Percentiles rank a stretch among this genome's conserved stretches.
Conservation (phyloP, 108 stramenopile species). For the Cyclostephanos tholiformis region DNA sequence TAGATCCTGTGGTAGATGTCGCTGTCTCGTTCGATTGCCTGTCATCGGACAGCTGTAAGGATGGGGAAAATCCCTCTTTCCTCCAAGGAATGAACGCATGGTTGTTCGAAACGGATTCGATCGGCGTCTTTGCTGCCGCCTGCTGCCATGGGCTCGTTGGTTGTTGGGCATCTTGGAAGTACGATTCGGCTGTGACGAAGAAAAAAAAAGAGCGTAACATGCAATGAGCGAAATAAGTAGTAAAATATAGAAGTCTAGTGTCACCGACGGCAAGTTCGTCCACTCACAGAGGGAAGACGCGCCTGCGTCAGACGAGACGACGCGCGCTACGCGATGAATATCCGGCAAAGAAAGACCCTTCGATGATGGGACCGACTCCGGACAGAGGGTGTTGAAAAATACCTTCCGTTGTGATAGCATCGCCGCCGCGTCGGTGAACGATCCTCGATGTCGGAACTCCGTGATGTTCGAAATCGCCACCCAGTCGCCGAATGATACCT, state of each 20-base stretch:
- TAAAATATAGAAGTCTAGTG: background rate
- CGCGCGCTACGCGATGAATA: background rate
- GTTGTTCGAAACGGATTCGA: conserved; percentile 6
- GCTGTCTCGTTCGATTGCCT: conserved; percentile 21
- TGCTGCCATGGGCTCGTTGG: background rate
- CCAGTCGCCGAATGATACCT: conserved; percentile 39
- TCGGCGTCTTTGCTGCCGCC: background rate
- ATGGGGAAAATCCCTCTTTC: conserved; percentile 21
- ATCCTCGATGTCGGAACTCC: conserved; percentile 55
- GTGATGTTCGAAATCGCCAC: conserved; percentile 26
- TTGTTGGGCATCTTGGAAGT: conserved; percentile 11
- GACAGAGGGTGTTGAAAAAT: conserved; percentile 28
- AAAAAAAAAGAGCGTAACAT: too few species aligned
- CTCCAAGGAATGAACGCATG: conserved; percentile 31
- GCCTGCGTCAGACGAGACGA: conserved; percentile 17
- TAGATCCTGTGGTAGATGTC: conserved; percentile 9
- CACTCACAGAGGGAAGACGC: conserved; percentile 25
- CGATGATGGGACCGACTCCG: conserved; percentile 2
- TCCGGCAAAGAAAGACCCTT: conserved; percentile 17
- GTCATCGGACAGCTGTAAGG: conserved; percentile 22
- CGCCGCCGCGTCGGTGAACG: conserved; percentile 38
- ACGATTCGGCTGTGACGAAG: conserved; percentile 13
- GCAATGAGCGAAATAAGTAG: conserved; percentile 8
- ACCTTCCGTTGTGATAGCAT: conserved; percentile 21
- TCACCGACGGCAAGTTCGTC: background rate